Percentiles rank a stretch among this genome's conserved stretches.
These are phyloP conservation scores for Rhizopus stolonifer DNA, from an alignment of 371 early-diverging fungal species.

Conservation along the genomic window DNA sequence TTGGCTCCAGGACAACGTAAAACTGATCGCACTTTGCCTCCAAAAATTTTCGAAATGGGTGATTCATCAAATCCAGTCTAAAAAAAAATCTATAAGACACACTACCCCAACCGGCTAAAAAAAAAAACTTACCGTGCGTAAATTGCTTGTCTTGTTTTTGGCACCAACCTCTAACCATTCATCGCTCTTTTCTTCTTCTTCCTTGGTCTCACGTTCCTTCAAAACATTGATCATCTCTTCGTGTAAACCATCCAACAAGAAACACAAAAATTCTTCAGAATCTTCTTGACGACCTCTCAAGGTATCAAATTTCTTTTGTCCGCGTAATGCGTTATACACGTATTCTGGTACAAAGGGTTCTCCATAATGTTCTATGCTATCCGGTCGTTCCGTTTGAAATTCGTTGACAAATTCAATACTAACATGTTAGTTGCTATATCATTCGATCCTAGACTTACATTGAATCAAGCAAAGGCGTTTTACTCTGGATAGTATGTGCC, in stretches of 20 bases:
- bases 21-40: slow-evolving; percentile 79
- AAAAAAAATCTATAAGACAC: not conserved
- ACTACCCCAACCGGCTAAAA: not conserved
- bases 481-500: slow-evolving; percentile 69
- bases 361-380: slow-evolving; percentile 52
- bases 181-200: slow-evolving; percentile 37
- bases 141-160: slow-evolving; percentile 68
- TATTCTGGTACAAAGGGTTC: slow-evolving; percentile 91
- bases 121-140: slow-evolving; percentile 31
- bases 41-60: slow-evolving; percentile 87
- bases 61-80: slow-evolving; percentile 67
- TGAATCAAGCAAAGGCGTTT: slow-evolving; percentile 82
- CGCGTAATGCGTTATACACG: slow-evolving; percentile 87
- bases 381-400: slow-evolving; percentile 51
- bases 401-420: slow-evolving; percentile 80
- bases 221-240: slow-evolving; percentile 78
- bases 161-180: slow-evolving; percentile 92
- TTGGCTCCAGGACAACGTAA: slow-evolving; percentile 74
- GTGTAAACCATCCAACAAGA: slow-evolving; percentile 90
- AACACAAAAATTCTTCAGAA: slow-evolving; percentile 94
- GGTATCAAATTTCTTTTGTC: slow-evolving; percentile 77
- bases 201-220: slow-evolving; percentile 28
- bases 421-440: not conserved
- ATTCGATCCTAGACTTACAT: slow-evolving; percentile 50
- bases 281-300: slow-evolving; percentile 95